A percentile compares a stretch with the other conserved stretches of the same genome.
Evolutionary conservation across 441 rosid species (phyloP).

Genomic region (Jatropha multifida): DNA sequence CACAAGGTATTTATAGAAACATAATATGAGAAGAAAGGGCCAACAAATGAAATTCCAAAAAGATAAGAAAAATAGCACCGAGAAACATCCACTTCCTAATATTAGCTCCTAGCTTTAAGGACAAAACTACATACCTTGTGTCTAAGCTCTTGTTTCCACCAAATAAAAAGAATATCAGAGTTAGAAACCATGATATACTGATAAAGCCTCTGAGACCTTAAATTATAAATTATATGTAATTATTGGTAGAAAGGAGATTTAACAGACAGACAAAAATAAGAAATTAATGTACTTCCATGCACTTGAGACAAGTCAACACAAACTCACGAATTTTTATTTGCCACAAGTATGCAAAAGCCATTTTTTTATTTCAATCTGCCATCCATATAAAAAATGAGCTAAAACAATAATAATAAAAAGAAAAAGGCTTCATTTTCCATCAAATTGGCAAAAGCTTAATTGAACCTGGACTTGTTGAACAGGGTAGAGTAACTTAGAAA

Average conservation of each 20-base stretch:
- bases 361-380: too few species aligned
- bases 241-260: not conserved
- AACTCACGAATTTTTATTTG: not conserved
- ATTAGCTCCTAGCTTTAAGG: not conserved
- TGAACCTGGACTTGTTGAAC: not conserved
- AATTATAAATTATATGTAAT: not conserved
- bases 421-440: too few species aligned
- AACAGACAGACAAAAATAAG: not conserved
- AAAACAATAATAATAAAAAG: too few species aligned
- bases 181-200: not conserved
- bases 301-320: not conserved
- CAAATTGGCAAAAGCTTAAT: not conserved
- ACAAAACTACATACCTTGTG: not conserved
- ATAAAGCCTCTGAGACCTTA: not conserved
- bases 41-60: not conserved
- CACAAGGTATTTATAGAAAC: not conserved
- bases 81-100: not conserved
- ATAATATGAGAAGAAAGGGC: not conserved
- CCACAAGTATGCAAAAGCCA: too few species aligned
- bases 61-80: not conserved
- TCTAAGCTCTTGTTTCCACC: not conserved
- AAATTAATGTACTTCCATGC: not conserved
- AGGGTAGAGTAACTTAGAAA: not conserved
- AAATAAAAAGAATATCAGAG: slow-evolving; percentile 9
- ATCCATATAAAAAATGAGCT: too few species aligned